Percentiles rank a stretch among this genome's conserved stretches.
These are phyloP conservation scores for Samsoniella hepiali DNA, from an alignment of 2,329 filamentous ascomycete species.

Conservation along the genomic window DNA sequence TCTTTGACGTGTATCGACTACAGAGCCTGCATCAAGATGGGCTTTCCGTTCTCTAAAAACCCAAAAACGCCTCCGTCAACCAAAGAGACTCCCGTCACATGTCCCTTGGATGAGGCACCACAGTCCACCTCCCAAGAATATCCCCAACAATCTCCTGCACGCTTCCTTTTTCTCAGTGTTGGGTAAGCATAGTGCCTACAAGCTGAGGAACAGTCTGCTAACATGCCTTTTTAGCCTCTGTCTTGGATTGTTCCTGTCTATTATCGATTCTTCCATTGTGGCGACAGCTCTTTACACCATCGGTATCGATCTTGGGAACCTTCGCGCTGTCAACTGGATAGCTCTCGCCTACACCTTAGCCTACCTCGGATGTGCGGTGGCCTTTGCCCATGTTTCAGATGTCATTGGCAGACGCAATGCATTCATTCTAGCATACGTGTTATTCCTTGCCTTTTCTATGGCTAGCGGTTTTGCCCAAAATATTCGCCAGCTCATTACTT, in stretches of 20 bases:
- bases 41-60: background rate
- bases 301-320: constrained; percentile 46
- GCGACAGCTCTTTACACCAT: constrained; percentile 58
- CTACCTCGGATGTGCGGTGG: constrained; percentile 55
- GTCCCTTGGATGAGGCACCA: background rate
- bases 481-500: constrained; percentile 42
- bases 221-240: constrained; percentile 37
- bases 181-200: constrained; percentile 3
- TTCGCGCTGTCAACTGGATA: constrained; percentile 50
- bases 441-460: constrained; percentile 57
- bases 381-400: constrained; percentile 54
- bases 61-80: background rate
- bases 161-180: constrained; percentile 19
- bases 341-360: constrained; percentile 54
- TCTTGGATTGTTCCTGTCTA: constrained; percentile 54
- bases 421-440: constrained; percentile 46
- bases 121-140: background rate
- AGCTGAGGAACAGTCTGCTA: background rate
- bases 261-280: constrained; percentile 59
- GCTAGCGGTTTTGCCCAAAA: constrained; percentile 48
- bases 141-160: background rate
- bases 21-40: background rate
- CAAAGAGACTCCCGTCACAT: background rate
- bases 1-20: background rate
- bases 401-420: constrained; percentile 52